These are phyloP conservation scores for Tylopilus balloui DNA, from an alignment of 768 basidiomycete species.

Conservation along the genomic window DNA sequence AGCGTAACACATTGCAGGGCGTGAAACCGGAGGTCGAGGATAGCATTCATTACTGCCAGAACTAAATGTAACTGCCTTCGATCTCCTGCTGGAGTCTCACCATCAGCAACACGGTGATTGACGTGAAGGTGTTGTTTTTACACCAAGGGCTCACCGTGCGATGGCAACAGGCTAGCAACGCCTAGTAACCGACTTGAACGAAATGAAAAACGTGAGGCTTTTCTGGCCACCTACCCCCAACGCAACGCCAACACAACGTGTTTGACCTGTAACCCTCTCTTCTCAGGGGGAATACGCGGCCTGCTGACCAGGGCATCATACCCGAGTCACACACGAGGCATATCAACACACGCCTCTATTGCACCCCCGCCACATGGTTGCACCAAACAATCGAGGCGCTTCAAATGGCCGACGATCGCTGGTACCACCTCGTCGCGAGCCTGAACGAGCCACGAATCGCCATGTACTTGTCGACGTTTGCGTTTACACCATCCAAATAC, in stretches of 20 bases:
- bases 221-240: not conserved
- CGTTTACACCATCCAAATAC: conserved; percentile 25
- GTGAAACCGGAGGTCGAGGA: not conserved
- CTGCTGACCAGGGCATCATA: not conserved
- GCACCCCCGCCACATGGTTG: conserved; percentile 28
- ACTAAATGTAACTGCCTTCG: too few relatives aligned
- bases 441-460: conserved; percentile 17
- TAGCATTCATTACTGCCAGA: conserved; percentile 6
- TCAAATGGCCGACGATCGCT: conserved; percentile 25
- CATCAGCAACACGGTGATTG: conserved; percentile 19
- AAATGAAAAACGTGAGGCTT: conserved; percentile 24
- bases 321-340: conserved; percentile 19
- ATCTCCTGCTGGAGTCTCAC: too few relatives aligned
- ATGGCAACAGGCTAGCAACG: conserved; percentile 2
- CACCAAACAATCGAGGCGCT: conserved; percentile 20
- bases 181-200: too few relatives aligned
- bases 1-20: not conserved
- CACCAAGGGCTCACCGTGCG: conserved; percentile 5
- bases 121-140: not conserved
- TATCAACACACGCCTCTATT: conserved; percentile 17
- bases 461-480: conserved; percentile 30
- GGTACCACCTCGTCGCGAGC: conserved; percentile 15
- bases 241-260: conserved; percentile 24
- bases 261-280: not conserved
- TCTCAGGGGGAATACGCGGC: conserved; percentile 16